Conservation (phyloP, 345 rosid genomes). For the Acer saccharum region DNA sequence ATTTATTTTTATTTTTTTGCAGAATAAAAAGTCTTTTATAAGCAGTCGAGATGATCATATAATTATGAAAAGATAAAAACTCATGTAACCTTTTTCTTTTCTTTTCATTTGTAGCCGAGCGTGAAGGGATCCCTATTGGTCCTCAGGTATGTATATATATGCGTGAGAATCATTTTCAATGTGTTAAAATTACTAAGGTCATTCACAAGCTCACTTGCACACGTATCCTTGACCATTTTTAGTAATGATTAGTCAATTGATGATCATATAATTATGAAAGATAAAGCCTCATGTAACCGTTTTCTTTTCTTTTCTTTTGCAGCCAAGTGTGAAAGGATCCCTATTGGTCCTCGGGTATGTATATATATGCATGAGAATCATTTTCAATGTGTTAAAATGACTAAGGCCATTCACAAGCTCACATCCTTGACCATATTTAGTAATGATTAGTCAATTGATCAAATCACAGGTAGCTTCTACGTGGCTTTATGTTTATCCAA, state of each 20-base stretch:
- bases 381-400: background rate
- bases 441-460: background rate
- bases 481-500: slow-evolving; percentile 51
- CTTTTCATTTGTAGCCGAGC: slow-evolving; percentile 12
- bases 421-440: background rate
- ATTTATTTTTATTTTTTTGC: too few species aligned
- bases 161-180: background rate
- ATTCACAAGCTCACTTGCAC: background rate
- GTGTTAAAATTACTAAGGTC: background rate
- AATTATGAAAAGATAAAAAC: background rate
- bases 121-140: slow-evolving; percentile 26
- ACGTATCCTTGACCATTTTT: background rate
- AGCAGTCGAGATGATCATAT: background rate
- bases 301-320: slow-evolving; percentile 12
- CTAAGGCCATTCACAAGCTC: background rate
- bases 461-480: slow-evolving; percentile 33
- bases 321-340: slow-evolving; percentile 11
- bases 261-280: background rate
- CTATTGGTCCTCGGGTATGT: slow-evolving; percentile 27
- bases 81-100: background rate
- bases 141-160: slow-evolving; percentile 11
- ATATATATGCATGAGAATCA: background rate
- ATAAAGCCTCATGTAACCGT: background rate
- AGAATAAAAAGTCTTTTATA: background rate
- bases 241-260: background rate